phyloP scores from a whole-genome alignment of 257 asterid genomes.

The Solanum sejunctum region DNA sequence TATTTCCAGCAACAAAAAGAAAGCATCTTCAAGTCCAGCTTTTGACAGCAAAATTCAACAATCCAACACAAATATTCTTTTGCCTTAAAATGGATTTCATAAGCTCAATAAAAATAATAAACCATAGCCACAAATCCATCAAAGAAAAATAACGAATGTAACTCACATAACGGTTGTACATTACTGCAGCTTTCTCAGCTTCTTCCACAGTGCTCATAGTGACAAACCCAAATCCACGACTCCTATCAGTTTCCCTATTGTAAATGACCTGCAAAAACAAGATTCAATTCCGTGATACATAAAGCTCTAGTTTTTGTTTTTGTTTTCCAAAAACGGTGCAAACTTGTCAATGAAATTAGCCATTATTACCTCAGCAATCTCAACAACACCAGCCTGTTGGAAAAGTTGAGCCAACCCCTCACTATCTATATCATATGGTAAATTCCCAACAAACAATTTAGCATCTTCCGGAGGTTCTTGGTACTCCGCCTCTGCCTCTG shows the following conservation, averaged over 20 bases:
- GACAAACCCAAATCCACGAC: slow-evolving; percentile 94
- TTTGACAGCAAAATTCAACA: neutral
- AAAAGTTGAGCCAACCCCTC: slow-evolving; percentile 59
- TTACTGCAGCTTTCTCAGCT: slow-evolving; percentile 80
- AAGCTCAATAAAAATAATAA: neutral
- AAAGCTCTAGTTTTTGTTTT: neutral
- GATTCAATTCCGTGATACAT: neutral
- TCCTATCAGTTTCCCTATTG: slow-evolving; percentile 64
- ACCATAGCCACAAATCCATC: neutral
- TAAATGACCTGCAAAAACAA: slow-evolving; percentile 48
- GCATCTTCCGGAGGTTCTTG: slow-evolving; percentile 72
- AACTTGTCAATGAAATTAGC: neutral
- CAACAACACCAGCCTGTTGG: slow-evolving; percentile 79
- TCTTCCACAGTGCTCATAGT: slow-evolving; percentile 83
- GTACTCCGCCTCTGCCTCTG: neutral
- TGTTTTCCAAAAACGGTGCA: neutral
- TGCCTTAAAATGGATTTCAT: neutral
- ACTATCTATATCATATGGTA: slow-evolving; percentile 64
- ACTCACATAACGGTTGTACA: slow-evolving; percentile 76
- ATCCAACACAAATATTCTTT: neutral
- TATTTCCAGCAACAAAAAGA: neutral
- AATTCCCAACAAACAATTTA: slow-evolving; percentile 76
- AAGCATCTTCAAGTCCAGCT: neutral
- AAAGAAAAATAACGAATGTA: neutral
- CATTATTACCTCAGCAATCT: slow-evolving; percentile 56